These are phyloP conservation scores for Colletotrichum nymphaeae DNA, from an alignment of 2,329 filamentous ascomycete genomes.

Conservation along the genomic window DNA sequence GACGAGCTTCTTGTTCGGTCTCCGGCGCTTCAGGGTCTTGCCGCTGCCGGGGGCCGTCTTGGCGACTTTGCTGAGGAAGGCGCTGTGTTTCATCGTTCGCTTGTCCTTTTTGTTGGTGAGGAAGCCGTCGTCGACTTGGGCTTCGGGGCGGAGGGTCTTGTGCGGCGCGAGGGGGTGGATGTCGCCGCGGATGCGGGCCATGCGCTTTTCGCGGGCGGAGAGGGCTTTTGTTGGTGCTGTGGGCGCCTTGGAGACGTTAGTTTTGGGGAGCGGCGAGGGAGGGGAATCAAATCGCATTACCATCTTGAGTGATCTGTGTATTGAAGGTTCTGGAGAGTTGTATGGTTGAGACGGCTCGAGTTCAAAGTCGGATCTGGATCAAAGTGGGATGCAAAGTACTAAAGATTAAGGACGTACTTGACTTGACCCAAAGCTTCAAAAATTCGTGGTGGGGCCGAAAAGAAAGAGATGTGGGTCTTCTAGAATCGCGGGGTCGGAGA, in stretches of 20 bases:
- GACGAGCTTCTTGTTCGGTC: slow-evolving; percentile 82
- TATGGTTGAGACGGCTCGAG: background rate
- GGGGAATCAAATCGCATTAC: background rate
- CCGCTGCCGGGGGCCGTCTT: slow-evolving; percentile 44
- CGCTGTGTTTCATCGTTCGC: slow-evolving; percentile 81
- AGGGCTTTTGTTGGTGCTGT: slow-evolving; percentile 62
- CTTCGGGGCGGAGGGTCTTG: slow-evolving; percentile 63
- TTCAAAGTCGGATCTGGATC: background rate
- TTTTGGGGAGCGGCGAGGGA: background rate
- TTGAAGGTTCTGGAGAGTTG: background rate
- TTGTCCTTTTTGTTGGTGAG: slow-evolving; percentile 85
- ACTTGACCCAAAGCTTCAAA: slow-evolving; percentile 18
- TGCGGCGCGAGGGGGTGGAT: slow-evolving; percentile 62
- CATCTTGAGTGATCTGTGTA: background rate
- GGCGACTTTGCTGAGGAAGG: slow-evolving; percentile 79
- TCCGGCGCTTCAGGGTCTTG: slow-evolving; percentile 71
- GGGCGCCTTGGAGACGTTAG: slow-evolving; percentile 35
- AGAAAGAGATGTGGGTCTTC: background rate
- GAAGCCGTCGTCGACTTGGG: slow-evolving; percentile 68
- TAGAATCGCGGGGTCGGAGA: slow-evolving; percentile 6
- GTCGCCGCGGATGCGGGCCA: slow-evolving; percentile 60
- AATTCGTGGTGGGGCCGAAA: slow-evolving; percentile 27
- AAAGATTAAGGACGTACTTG: background rate
- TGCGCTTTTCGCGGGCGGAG: slow-evolving; percentile 67
- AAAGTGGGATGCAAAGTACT: background rate